Evolutionary conservation across 2,329 filamentous ascomycete species (phyloP), one percentile per base, ranked within the genome.

Genomic region (Aspergillus brasiliensis): DNA sequence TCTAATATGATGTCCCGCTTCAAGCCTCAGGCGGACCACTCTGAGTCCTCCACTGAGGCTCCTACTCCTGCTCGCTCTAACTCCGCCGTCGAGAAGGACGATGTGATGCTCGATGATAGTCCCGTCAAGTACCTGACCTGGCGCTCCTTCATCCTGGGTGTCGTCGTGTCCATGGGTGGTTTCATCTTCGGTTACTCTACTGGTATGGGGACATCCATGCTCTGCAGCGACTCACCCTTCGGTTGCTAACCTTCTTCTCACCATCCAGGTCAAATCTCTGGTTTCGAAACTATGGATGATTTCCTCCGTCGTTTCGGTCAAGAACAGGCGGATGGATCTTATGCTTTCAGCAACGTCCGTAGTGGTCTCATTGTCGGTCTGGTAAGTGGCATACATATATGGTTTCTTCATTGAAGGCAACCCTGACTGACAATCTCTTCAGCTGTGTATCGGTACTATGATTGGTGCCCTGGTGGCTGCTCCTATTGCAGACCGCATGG

Each of bases 121-220:
- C 78, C 78, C 13, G 73, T 80, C 62, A 72, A 73, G 37, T 76
- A 78, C 51, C 59, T 81, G 55, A 81, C 79, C 58, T 73, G 73
- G 70, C 73, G 76, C 5, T 77, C 78, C 0, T 73, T 79, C 60
- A 70, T 78, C 59, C 75, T 81, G 62, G 78, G 78, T 51, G 52
- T 81, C 40, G 71, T 80, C 58, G 78, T 80, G 44, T 80, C 78
- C 5, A 81, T 81, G 76, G 79, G 79, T 64, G 79, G 79, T 62
- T 77, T 81, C 66, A 76, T 80, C 59, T 80, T 80, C 65, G 78
- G 78, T 63, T 80, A 80, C 65, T 72, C 76, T 19, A 78, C 76
- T 62, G 76, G 76, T 75, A 69, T 61, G 68, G 47, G 38, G 58
- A 58, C 56, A 60, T 54, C 11, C 19, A 28, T 15, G 15, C 48